Evolutionary conservation across 371 early-diverging fungal species (phyloP).

Genomic region (Rhizopus sp.): DNA sequence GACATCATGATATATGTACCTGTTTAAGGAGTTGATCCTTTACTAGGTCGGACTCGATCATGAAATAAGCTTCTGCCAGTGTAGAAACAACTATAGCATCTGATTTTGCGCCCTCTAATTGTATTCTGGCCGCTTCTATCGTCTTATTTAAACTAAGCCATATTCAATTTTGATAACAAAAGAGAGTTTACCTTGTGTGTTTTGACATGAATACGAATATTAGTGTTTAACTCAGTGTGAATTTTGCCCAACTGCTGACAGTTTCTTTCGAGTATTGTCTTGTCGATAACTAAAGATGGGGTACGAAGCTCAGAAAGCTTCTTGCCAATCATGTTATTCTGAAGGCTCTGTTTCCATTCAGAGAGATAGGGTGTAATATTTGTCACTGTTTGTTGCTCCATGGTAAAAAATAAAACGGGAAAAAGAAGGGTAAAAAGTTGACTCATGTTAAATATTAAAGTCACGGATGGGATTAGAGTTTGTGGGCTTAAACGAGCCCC

Average conservation of each 20-base stretch:
- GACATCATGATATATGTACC: slow-evolving; percentile 8
- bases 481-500: no score
- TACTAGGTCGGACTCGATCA: slow-evolving; percentile 35
- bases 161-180: not conserved
- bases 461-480: not conserved
- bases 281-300: slow-evolving; percentile 42
- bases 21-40: slow-evolving; percentile 31
- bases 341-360: slow-evolving; percentile 23
- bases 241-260: slow-evolving; percentile 28
- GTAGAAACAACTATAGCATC: slow-evolving; percentile 51
- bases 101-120: slow-evolving; percentile 32
- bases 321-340: slow-evolving; percentile 34
- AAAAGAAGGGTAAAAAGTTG: not conserved
- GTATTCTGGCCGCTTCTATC: slow-evolving; percentile 40
- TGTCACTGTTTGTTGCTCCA: not conserved
- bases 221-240: slow-evolving; percentile 21
- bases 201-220: slow-evolving; percentile 47
- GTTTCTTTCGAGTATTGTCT: slow-evolving; percentile 32
- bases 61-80: slow-evolving; percentile 40
- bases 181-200: slow-evolving; percentile 45
- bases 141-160: slow-evolving; percentile 20
- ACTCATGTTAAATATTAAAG: not conserved
- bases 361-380: slow-evolving; percentile 2
- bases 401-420: not conserved
- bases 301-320: slow-evolving; percentile 37